Conservation (phyloP, 768 basidiomycete species). For the Strobilomyces dryophilus region DNA sequence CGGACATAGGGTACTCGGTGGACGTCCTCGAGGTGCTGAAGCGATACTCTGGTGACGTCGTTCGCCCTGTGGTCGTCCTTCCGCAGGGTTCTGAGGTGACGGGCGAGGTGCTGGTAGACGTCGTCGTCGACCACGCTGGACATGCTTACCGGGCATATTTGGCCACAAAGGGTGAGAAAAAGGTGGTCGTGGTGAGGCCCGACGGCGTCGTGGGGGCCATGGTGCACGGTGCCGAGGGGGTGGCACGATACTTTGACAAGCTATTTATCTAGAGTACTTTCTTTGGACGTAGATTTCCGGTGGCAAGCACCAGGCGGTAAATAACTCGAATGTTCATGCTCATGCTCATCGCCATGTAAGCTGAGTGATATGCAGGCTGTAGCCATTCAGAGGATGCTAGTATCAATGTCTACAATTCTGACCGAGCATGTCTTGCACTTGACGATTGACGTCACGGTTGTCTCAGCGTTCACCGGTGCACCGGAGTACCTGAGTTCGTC, state of each 20-base stretch:
- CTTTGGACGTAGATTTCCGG: too few species aligned
- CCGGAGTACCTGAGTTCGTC: too few species aligned
- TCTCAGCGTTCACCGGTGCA: too few species aligned
- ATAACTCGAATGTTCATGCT: too few species aligned
- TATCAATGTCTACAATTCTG: too few species aligned
- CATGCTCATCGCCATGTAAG: too few species aligned
- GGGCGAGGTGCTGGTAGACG: conserved; percentile 7
- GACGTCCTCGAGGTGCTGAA: conserved; percentile 9
- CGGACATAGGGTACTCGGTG: neutral
- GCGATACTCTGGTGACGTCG: conserved; percentile 1
- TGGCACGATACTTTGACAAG: conserved; percentile 14
- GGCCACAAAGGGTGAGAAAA: conserved; percentile 25
- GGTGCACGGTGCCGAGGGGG: conserved; percentile 24
- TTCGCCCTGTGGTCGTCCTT: conserved; percentile 14
- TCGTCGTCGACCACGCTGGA: conserved; percentile 13
- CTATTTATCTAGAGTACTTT: conserved; percentile 6
- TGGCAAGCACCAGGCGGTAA: too few species aligned
- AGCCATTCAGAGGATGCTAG: too few species aligned
- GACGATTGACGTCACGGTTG: too few species aligned
- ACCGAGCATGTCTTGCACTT: too few species aligned
- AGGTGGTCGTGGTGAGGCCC: conserved; percentile 23
- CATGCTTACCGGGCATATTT: conserved; percentile 40
- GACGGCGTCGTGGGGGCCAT: too few species aligned
- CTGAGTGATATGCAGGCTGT: too few species aligned
- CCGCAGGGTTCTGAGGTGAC: conserved; percentile 1